phyloP scores from a whole-genome alignment of 2,329 filamentous ascomycete species.

The Biscogniauxia mediterranea region DNA sequence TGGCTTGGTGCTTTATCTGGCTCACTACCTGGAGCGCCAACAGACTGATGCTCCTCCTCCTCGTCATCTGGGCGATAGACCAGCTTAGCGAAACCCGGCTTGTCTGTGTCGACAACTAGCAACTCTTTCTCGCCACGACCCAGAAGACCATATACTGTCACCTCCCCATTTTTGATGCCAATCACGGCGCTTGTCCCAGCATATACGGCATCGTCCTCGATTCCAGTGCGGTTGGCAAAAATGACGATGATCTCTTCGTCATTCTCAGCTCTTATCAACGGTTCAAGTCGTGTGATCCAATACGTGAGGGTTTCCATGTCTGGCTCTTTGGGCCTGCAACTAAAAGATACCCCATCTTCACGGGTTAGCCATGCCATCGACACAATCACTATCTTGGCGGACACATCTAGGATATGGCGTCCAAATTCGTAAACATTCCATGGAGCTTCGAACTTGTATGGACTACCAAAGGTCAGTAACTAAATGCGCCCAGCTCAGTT shows the following conservation, averaged over 20 bases:
- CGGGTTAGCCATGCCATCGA: slow-evolving; percentile 77
- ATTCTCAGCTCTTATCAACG: slow-evolving; percentile 52
- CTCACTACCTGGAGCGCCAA: background rate
- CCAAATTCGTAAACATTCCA: slow-evolving; percentile 52
- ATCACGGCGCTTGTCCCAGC: slow-evolving; percentile 73
- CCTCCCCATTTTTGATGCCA: slow-evolving; percentile 62
- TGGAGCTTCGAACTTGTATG: slow-evolving; percentile 50
- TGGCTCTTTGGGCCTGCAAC: slow-evolving; percentile 51
- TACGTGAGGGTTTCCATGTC: slow-evolving; percentile 74
- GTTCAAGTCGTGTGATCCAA: slow-evolving; percentile 71
- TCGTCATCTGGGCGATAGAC: slow-evolving; percentile 34
- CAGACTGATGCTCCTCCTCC: too few relatives aligned
- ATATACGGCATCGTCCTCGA: slow-evolving; percentile 65
- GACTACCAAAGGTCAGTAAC: slow-evolving; percentile 34
- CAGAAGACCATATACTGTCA: slow-evolving; percentile 67
- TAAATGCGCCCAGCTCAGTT: slow-evolving; percentile 13
- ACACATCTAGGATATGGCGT: slow-evolving; percentile 53
- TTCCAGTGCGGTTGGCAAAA: slow-evolving; percentile 68
- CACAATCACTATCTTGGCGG: slow-evolving; percentile 64
- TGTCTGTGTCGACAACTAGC: slow-evolving; percentile 63
- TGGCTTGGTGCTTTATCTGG: background rate
- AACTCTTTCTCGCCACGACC: slow-evolving; percentile 69
- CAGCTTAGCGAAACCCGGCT: slow-evolving; percentile 44
- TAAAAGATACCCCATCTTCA: slow-evolving; percentile 48
- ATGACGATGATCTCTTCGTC: slow-evolving; percentile 64